These are phyloP conservation scores for Salisapilia sapeloensis DNA, from an alignment of 352 stramenopile genomes.

Conservation along the genomic window DNA sequence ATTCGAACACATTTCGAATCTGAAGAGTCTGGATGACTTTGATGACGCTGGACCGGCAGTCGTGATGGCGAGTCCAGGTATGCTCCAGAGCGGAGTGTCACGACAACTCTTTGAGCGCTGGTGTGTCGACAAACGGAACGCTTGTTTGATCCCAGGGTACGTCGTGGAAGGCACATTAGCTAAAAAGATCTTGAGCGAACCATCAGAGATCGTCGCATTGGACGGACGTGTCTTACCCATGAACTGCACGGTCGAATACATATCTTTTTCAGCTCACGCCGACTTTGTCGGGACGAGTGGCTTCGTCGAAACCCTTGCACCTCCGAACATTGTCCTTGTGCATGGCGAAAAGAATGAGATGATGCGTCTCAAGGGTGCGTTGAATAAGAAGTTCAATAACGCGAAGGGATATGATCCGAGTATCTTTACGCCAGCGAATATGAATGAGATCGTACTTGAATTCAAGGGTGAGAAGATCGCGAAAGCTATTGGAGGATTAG, in stretches of 20 bases:
- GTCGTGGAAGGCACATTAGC: conserved; percentile 96
- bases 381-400: conserved; percentile 84
- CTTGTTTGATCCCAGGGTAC: conserved; percentile 98
- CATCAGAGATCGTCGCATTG: conserved; percentile 89
- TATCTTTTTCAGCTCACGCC: conserved; percentile 95
- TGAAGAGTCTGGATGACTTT: conserved; percentile 95
- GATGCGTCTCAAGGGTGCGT: conserved; percentile 87
- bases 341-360: conserved; percentile 98
- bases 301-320: conserved; percentile 90
- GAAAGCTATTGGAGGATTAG: conserved; percentile 66
- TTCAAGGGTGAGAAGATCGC: conserved; percentile 82
- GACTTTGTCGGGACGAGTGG: conserved; percentile 94
- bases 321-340: conserved; percentile 90
- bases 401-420: conserved; percentile 67
- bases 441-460: conserved; percentile 75
- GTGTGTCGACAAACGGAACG: conserved; percentile 96
- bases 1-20: conserved; percentile 94
- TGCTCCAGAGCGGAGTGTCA: conserved; percentile 97
- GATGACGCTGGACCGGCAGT: conserved; percentile 95
- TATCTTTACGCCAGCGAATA: conserved; percentile 74
- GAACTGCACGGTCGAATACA: conserved; percentile 93
- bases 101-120: conserved; percentile 96
- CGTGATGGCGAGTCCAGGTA: conserved; percentile 97
- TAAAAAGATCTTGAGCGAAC: conserved; percentile 93
- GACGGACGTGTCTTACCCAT: conserved; percentile 89